Base-by-base conservation (phyloP, 2,329 filamentous ascomycete genomes). In the Xylariaceae sp. region DNA sequence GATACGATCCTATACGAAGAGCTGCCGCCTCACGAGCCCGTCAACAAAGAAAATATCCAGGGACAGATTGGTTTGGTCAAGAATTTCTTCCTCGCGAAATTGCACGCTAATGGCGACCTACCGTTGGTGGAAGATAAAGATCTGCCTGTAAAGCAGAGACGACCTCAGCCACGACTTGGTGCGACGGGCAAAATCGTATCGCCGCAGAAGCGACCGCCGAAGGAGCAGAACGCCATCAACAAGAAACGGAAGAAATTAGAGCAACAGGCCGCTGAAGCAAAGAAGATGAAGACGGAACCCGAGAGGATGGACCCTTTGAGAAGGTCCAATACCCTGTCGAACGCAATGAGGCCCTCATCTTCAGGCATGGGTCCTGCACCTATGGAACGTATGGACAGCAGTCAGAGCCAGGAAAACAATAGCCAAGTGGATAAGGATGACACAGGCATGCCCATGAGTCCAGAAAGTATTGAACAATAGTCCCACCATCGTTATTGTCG, bases 91-190 rank as follows among this genome's bases (percentile, higher is more conserved):
- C 83, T 90, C 56, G 85, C 85, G 64, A 96, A 95, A 72, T 76
- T 99, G 55, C 88, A 90, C 65, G 87, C 89, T 53, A 94, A 91
- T 70, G 82, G 83, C 68, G 86, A 92, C 65, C 83, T 91, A 69
- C 85, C 90, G 43, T 79, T 99, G 61, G 77, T 95, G 50, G 94
- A 99, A 74, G 94, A 99, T 72, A 89, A 97, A 67, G 92, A 99
- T 63, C 76, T 99, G 29, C 94, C 95, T 12, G 83, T 86, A 53
- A 99, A 99, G 73, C 94, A 99, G 73, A 81, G 90, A 75, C 87
- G 75, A 73, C 89, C 74, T 29, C 77, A 81, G n/a, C 81, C 83
- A n/a, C 76, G 81, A 34, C 78, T 83, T 29, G 80, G 80, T 35
- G 81, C 83, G 26, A 91, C 86, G 26, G 89, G 89, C 66, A 95